A percentile compares a stretch with the other conserved stretches of the same genome.
Evolutionary conservation across 1,284 basidiomycete species (phyloP).

Genomic region (Ganoderma meredithae): DNA sequence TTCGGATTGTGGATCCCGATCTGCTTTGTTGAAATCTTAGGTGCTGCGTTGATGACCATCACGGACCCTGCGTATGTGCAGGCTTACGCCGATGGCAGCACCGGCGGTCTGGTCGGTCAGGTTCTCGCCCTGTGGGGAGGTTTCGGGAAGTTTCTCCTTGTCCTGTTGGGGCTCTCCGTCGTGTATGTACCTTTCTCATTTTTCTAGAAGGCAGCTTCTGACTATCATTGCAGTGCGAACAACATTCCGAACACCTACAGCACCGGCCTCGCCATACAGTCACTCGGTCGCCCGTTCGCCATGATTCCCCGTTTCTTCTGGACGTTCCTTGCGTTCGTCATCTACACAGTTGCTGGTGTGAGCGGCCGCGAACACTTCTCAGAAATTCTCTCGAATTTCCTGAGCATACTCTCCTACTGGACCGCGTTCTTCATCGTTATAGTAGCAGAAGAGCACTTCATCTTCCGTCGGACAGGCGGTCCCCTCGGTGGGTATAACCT

Average conservation of each 20-base stretch:
- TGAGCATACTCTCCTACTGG: slow-evolving; percentile 72
- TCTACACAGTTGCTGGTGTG: slow-evolving; percentile 67
- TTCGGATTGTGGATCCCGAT: slow-evolving; percentile 65
- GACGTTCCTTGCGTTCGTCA: slow-evolving; percentile 59
- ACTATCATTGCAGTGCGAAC: slow-evolving; percentile 50
- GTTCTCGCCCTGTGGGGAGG: slow-evolving; percentile 55
- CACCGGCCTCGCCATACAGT: slow-evolving; percentile 62
- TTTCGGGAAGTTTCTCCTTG: slow-evolving; percentile 66
- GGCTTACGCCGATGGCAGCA: slow-evolving; percentile 56
- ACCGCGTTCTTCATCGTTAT: slow-evolving; percentile 67
- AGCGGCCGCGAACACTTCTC: slow-evolving; percentile 69
- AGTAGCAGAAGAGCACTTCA: slow-evolving; percentile 62
- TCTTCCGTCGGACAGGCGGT: slow-evolving; percentile 56
- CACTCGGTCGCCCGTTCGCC: slow-evolving; percentile 60
- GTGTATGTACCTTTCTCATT: slow-evolving; percentile 42
- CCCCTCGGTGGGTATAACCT: slow-evolving; percentile 60
- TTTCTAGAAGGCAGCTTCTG: neutral
- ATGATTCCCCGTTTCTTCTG: slow-evolving; percentile 67
- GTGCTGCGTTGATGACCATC: slow-evolving; percentile 64
- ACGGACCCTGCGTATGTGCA: slow-evolving; percentile 57
- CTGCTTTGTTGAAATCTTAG: slow-evolving; percentile 61
- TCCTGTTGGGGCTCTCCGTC: slow-evolving; percentile 63
- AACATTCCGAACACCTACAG: slow-evolving; percentile 70
- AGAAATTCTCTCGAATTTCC: slow-evolving; percentile 59
- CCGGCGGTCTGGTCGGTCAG: slow-evolving; percentile 55